Conservation (phyloP, 495 filamentous ascomycete genomes). For the Aspergillus egyptiacus region DNA sequence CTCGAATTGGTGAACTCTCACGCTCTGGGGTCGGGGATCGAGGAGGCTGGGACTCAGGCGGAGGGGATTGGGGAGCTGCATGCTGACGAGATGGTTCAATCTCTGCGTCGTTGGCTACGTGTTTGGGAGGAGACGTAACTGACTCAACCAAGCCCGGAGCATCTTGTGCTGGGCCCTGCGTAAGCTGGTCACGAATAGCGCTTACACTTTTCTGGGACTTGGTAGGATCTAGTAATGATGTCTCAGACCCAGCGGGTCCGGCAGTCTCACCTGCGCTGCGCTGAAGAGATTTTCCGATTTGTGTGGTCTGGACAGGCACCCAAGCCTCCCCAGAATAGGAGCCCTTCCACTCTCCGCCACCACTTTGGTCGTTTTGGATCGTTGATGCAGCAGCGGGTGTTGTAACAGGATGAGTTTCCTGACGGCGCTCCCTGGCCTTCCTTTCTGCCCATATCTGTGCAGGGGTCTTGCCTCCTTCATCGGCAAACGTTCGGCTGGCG, state of each 20-base stretch:
- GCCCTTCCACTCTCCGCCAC: slow-evolving; percentile 76
- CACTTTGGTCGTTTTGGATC: slow-evolving; percentile 61
- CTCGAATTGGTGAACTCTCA: slow-evolving; percentile 67
- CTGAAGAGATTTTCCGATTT: slow-evolving; percentile 56
- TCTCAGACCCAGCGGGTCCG: slow-evolving; percentile 47
- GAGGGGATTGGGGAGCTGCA: slow-evolving; percentile 40
- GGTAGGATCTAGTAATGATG: slow-evolving; percentile 44
- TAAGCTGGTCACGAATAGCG: slow-evolving; percentile 71
- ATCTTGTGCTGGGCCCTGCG: slow-evolving; percentile 62
- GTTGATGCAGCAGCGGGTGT: slow-evolving; percentile 30
- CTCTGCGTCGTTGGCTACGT: slow-evolving; percentile 52
- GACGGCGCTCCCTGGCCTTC: slow-evolving; percentile 73
- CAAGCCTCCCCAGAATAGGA: slow-evolving; percentile 83
- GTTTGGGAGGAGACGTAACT: slow-evolving; percentile 62
- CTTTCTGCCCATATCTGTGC: slow-evolving; percentile 97
- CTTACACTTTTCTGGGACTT: slow-evolving; percentile 54
- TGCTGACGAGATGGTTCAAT: slow-evolving; percentile 48
- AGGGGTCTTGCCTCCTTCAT: slow-evolving; percentile 91
- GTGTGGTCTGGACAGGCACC: slow-evolving; percentile 70
- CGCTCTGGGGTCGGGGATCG: slow-evolving; percentile 54
- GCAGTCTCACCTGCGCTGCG: slow-evolving; percentile 54
- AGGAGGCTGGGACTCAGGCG: slow-evolving; percentile 49
- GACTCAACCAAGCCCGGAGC: slow-evolving; percentile 39
- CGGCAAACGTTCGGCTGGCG: slow-evolving; percentile 88
- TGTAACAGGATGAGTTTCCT: slow-evolving; percentile 30